Conservation (phyloP, 257 asterid species). For the Scutellaria barbata region DNA sequence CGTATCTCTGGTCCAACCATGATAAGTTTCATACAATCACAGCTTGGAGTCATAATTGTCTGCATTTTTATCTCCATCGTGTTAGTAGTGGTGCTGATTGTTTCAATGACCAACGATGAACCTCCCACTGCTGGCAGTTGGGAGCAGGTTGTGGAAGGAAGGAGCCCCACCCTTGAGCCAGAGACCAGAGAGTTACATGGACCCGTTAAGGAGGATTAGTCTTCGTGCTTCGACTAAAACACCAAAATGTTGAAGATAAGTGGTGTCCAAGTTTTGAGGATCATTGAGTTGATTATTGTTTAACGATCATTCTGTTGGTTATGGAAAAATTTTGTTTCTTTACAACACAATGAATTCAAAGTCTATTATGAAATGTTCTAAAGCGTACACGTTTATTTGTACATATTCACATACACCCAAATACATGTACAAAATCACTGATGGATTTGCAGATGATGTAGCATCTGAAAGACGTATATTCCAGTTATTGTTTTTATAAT, state of each 20-base stretch:
- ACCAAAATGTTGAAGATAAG: no score
- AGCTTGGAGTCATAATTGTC: slow-evolving; percentile 47
- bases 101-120: slow-evolving; percentile 56
- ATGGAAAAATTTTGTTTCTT: background rate
- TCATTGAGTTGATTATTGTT: background rate
- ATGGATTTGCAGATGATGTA: no score
- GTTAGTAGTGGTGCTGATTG: slow-evolving; percentile 49
- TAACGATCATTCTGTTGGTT: slow-evolving; percentile 5
- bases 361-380: no score
- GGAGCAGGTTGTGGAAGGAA: slow-evolving; percentile 39
- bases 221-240: slow-evolving; percentile 20
- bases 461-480: no score
- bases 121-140: slow-evolving; percentile 58
- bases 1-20: slow-evolving; percentile 56
- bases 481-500: no score
- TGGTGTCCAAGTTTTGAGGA: no score
- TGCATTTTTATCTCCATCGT: slow-evolving; percentile 48
- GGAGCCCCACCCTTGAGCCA: slow-evolving; percentile 43
- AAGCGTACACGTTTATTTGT: no score
- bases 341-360: background rate
- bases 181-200: slow-evolving; percentile 47
- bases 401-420: no score
- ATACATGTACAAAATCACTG: no score
- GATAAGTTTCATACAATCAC: slow-evolving; percentile 55
- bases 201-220: slow-evolving; percentile 63